A percentile compares a stretch with the other conserved stretches of the same genome.
phyloP scores from a whole-genome alignment of 768 basidiomycete species.

The Hemileccinum impolitum region DNA sequence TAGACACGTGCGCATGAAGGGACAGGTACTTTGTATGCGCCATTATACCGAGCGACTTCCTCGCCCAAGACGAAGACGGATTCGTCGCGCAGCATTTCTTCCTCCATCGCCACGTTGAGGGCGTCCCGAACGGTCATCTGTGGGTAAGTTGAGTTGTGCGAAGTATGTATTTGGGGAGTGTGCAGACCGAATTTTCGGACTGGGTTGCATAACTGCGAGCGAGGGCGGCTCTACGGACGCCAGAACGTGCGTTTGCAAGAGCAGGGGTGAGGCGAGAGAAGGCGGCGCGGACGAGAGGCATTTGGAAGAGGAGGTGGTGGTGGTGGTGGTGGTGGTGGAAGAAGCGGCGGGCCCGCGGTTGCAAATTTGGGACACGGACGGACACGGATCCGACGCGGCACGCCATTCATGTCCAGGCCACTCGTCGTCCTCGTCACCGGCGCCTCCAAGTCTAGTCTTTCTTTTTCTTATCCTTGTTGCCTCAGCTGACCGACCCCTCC shows the following conservation, averaged over 20 bases:
- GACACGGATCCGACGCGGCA: constrained; percentile 16
- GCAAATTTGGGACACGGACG: constrained; percentile 21
- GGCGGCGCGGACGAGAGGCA: constrained; percentile 58
- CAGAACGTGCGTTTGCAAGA: constrained; percentile 39
- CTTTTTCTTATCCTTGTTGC: neutral
- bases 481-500: constrained; percentile 2
- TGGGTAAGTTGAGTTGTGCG: constrained; percentile 10
- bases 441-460: constrained; percentile 62
- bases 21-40: constrained; percentile 80
- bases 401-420: constrained; percentile 36
- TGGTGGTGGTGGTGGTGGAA: constrained; percentile 11
- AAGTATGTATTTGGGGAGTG: constrained; percentile 18
- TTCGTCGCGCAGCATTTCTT: constrained; percentile 97
- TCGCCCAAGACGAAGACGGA: constrained; percentile 94
- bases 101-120: constrained; percentile 96
- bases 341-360: constrained; percentile 5
- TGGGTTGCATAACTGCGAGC: constrained; percentile 66
- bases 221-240: constrained; percentile 41
- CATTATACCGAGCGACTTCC: constrained; percentile 98
- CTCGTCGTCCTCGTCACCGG: constrained; percentile 81
- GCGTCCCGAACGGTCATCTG: constrained; percentile 99
- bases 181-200: constrained; percentile 46
- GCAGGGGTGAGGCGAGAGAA: constrained; percentile 62
- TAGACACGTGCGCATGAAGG: neutral
- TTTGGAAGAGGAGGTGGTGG: constrained; percentile 29